Evolutionary conservation across 805 yeast genomes (phyloP).

Genomic region (Kodamaea restingae): DNA sequence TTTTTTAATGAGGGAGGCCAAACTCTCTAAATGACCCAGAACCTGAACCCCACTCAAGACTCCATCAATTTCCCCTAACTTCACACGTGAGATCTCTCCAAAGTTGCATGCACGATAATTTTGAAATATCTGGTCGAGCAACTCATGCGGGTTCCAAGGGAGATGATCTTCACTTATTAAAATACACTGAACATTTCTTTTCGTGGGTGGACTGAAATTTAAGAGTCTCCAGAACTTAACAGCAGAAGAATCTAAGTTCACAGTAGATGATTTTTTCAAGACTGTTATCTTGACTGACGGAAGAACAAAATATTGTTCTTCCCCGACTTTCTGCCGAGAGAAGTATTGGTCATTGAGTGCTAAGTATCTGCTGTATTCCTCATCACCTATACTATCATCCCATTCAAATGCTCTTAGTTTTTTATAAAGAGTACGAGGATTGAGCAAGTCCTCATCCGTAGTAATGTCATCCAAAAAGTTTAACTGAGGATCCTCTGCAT

Average conservation of each 20-base stretch:
- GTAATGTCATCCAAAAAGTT: conserved; percentile 37
- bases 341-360: conserved; percentile 14
- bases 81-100: conserved; percentile 40
- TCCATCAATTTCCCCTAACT: conserved; percentile 24
- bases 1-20: conserved; percentile 35
- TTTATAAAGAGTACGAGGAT: conserved; percentile 21
- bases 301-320: conserved; percentile 21
- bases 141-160: conserved; percentile 25
- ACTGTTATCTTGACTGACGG: conserved; percentile 27
- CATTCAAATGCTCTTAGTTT: conserved; percentile 28
- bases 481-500: conserved; percentile 26
- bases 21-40: conserved; percentile 23
- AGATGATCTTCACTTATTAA: conserved; percentile 35
- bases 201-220: conserved; percentile 51
- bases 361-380: conserved; percentile 20
- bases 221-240: conserved; percentile 54
- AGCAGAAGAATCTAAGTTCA: conserved; percentile 44
- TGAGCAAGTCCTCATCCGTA: conserved; percentile 24
- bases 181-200: conserved; percentile 51
- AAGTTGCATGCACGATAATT: conserved; percentile 47
- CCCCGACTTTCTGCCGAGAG: conserved; percentile 12
- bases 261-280: conserved; percentile 35
- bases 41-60: conserved; percentile 9
- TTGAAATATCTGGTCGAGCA: conserved; percentile 39
- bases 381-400: conserved; percentile 25